These are phyloP conservation scores for Acephala macrosclerotiorum DNA, from an alignment of 2,329 filamentous ascomycete genomes.

Conservation along the genomic window DNA sequence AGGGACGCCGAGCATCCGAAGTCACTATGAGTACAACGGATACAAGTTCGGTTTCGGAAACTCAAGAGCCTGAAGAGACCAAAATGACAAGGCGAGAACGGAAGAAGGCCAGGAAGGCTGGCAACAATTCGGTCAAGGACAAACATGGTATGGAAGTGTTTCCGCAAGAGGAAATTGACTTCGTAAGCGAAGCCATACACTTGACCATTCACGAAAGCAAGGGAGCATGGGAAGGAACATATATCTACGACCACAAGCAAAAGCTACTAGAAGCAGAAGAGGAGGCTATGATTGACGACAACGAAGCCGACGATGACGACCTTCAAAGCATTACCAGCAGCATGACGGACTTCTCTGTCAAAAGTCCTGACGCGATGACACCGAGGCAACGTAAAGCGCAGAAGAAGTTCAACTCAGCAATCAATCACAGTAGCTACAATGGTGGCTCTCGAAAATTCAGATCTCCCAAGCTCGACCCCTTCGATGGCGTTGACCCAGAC, in stretches of 20 bases:
- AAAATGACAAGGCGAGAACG: slow-evolving; percentile 34
- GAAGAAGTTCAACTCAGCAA: slow-evolving; percentile 30
- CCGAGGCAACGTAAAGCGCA: slow-evolving; percentile 38
- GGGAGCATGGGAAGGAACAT: slow-evolving; percentile 39
- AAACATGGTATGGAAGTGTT: slow-evolving; percentile 33
- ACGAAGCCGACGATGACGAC: slow-evolving; percentile 10
- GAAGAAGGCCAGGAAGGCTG: slow-evolving; percentile 39
- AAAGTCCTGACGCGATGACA: slow-evolving; percentile 32
- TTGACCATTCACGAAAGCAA: slow-evolving; percentile 38
- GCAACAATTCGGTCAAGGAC: slow-evolving; percentile 21
- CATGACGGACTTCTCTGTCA: slow-evolving; percentile 24
- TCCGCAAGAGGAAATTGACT: slow-evolving; percentile 37
- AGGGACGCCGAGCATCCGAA: slow-evolving; percentile 18
- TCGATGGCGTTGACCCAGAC: slow-evolving; percentile 35
- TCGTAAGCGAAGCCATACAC: slow-evolving; percentile 43
- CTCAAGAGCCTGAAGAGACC: neutral
- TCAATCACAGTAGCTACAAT: slow-evolving; percentile 29
- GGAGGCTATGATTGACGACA: slow-evolving; percentile 13
- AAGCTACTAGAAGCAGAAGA: slow-evolving; percentile 1
- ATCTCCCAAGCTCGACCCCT: slow-evolving; percentile 26
- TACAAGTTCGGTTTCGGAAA: slow-evolving; percentile 20
- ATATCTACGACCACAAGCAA: slow-evolving; percentile 31
- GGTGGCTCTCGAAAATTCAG: slow-evolving; percentile 34
- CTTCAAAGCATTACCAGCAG: slow-evolving; percentile 10
- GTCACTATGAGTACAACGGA: slow-evolving; percentile 30